These are phyloP conservation scores for Colletotrichum australisinense DNA, from an alignment of 2,329 filamentous ascomycete genomes.

Conservation along the genomic window DNA sequence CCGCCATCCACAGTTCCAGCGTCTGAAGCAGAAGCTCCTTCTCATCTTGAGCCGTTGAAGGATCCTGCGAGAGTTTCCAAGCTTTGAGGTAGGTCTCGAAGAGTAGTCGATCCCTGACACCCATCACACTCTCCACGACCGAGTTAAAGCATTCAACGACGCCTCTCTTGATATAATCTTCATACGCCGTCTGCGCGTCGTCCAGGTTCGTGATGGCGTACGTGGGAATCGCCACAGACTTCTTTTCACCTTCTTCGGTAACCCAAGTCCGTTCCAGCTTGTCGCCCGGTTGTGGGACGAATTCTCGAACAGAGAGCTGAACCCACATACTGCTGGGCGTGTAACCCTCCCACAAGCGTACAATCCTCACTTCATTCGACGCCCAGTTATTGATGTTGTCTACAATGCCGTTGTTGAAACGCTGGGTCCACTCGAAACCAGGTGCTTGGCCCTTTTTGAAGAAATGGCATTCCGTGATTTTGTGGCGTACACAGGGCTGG, in stretches of 20 bases:
- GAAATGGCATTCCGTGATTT: conserved; percentile 67
- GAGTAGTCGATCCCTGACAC: conserved; percentile 54
- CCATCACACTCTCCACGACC: conserved; percentile 51
- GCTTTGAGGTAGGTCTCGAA: conserved; percentile 62
- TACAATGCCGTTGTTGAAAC: conserved; percentile 64
- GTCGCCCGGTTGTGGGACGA: conserved; percentile 66
- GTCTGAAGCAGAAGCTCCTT: conserved; percentile 59
- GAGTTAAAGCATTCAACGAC: conserved; percentile 59
- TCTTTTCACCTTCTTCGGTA: conserved; percentile 53
- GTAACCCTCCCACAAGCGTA: conserved; percentile 66
- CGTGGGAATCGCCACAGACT: conserved; percentile 62
- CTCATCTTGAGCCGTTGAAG: conserved; percentile 49
- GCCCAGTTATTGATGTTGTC: conserved; percentile 69
- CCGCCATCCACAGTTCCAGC: conserved; percentile 68
- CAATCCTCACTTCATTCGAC: conserved; percentile 59
- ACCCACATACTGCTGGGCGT: conserved; percentile 55
- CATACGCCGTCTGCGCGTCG: conserved; percentile 60
- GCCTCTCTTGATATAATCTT: conserved; percentile 60
- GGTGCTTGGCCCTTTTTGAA: conserved; percentile 70
- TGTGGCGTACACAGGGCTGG: conserved; percentile 69
- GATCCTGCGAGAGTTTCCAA: conserved; percentile 49
- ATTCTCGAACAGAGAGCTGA: conserved; percentile 63
- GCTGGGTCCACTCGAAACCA: conserved; percentile 68
- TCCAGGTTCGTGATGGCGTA: conserved; percentile 68
- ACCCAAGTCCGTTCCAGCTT: conserved; percentile 66